Evolutionary conservation across 2,329 filamentous ascomycete genomes (phyloP).

Genomic region (Penicillium sp.): DNA sequence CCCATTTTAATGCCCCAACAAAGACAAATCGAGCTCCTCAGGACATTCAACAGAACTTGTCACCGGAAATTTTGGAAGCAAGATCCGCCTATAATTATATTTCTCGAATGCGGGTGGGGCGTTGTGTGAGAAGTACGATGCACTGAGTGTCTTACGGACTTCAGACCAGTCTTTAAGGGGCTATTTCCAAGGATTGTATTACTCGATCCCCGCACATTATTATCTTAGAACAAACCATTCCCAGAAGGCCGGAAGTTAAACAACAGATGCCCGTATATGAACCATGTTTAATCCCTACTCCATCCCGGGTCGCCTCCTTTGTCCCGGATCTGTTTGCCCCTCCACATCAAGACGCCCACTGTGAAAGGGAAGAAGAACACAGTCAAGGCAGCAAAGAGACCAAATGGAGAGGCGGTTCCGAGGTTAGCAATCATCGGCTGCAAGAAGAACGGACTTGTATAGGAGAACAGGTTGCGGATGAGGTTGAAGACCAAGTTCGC

Average conservation of each 20-base stretch:
- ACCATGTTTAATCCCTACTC: slow-evolving; percentile 6
- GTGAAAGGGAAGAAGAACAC: slow-evolving; percentile 8
- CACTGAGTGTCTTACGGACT: too few species aligned
- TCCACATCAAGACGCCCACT: slow-evolving; percentile 6
- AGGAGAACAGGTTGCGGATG: slow-evolving; percentile 7
- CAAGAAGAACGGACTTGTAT: slow-evolving; percentile 5
- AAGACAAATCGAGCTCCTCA: background rate
- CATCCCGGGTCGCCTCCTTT: slow-evolving; percentile 7
- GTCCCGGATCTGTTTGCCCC: slow-evolving; percentile 8
- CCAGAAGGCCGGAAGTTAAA: background rate
- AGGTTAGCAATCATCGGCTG: slow-evolving; percentile 6
- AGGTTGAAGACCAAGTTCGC: slow-evolving; percentile 8
- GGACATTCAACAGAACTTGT: background rate
- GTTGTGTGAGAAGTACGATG: too few species aligned
- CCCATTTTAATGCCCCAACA: background rate
- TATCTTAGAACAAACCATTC: background rate
- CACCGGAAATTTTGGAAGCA: background rate
- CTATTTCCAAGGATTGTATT: background rate
- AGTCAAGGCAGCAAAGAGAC: slow-evolving; percentile 5
- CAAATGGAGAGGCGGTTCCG: slow-evolving; percentile 4
- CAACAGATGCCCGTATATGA: background rate
- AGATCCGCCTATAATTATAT: background rate
- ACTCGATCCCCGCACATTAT: too few species aligned
- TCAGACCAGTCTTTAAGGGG: too few species aligned
- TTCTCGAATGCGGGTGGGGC: background rate